Percentiles rank a stretch among this genome's conserved stretches.
These are phyloP conservation scores for Tilletia walkeri DNA, from an alignment of 1,284 basidiomycete genomes.

Conservation along the genomic window DNA sequence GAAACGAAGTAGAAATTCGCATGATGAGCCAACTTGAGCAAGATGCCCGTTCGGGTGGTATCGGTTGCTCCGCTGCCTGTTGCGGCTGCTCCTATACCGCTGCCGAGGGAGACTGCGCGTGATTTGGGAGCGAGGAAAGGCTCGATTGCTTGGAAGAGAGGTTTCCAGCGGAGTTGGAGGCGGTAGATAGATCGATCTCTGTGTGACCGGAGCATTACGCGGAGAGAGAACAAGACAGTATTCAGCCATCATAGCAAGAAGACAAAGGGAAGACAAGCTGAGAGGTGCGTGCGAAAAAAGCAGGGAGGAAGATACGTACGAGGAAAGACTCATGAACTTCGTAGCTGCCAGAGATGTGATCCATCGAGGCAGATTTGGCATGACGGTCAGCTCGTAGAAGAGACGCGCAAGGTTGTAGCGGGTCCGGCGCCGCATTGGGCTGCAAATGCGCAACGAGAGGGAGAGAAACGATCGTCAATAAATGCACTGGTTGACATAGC, in stretches of 20 bases:
- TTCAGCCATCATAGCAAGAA: slow-evolving; percentile 74
- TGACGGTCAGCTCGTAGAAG: slow-evolving; percentile 75
- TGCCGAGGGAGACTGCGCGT: background rate
- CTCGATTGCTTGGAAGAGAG: slow-evolving; percentile 13
- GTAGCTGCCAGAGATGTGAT: slow-evolving; percentile 71
- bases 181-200: slow-evolving; percentile 66
- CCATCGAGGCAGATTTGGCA: slow-evolving; percentile 73
- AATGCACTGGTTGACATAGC: too few species aligned
- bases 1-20: slow-evolving; percentile 86
- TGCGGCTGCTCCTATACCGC: background rate
- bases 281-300: slow-evolving; percentile 70
- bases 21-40: slow-evolving; percentile 80
- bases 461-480: background rate
- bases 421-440: slow-evolving; percentile 59
- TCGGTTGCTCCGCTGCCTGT: slow-evolving; percentile 27
- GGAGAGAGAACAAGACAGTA: too few species aligned
- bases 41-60: slow-evolving; percentile 73
- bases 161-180: slow-evolving; percentile 21
- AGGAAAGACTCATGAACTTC: slow-evolving; percentile 70
- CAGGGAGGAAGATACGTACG: slow-evolving; percentile 59
- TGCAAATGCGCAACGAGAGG: background rate
- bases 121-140: background rate
- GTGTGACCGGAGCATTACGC: slow-evolving; percentile 58
- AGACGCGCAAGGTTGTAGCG: slow-evolving; percentile 74
- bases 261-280: slow-evolving; percentile 82